Evolutionary conservation across 495 filamentous ascomycete species (phyloP), one percentile per base, ranked within the genome.

Genomic region (Xylaria castorea): DNA sequence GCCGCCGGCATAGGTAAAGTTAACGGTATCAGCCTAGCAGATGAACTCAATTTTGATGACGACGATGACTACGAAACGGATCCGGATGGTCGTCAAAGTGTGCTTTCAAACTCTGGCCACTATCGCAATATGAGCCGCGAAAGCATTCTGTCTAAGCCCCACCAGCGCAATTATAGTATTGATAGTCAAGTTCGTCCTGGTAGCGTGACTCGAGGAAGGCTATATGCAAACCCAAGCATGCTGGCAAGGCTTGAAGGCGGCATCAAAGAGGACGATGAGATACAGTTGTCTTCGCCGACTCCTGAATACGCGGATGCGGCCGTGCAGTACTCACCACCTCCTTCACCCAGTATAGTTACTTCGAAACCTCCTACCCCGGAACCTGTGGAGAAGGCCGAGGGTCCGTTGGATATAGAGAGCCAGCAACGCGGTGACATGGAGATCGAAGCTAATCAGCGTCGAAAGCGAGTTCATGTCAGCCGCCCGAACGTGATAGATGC

Each of bases 41-140:
- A 98, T 75, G 96, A 99, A 85, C 86, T 99, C 71, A 90, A 91
- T 65, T 91, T 97, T 51, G 93, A 93, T 69, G 92, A 92, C 60
- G 92, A 92, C 64, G 91, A 91, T 30, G 92, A 93, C 44, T 86
- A 88, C 40, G 81, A 87, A 68, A 87, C 83, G 57, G 85, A 87
- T 65, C 81, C 84, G 40, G 87, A 89, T 66, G 84, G 84, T 9
- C 85, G 85, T 27, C 87, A 90, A 58, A 89, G 87, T 67, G 82
- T 85, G 12, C 71, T 87, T 30, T 87, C 86, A 9, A 79, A 75
- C 27, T 66, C 75, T 38, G 75, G 73, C 2, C 83, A 83, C 72
- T 18, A 75, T 36, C 83, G 87, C 32, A 82, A 79, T 46, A 75
- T 77, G 62, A 85, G 84, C 69, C 80, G 83, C 44, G 85, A 86